Evolutionary conservation across 2,329 filamentous ascomycete species (phyloP).

Genomic region (Colletotrichum lindemuthianum): DNA sequence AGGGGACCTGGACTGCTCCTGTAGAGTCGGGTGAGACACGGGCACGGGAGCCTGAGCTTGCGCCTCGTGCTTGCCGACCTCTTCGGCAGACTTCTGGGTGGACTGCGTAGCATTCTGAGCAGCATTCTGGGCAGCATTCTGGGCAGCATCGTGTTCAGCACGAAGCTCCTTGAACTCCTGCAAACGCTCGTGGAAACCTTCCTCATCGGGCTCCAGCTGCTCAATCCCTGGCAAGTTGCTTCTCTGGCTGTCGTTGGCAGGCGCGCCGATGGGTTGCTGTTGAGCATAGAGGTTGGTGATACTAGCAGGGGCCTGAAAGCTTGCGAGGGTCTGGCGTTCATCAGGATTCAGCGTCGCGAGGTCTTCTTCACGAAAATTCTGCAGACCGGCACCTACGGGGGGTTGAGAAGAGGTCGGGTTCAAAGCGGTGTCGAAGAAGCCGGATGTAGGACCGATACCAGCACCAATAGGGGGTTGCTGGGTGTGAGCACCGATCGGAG

Average conservation of each 20-base stretch:
- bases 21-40: conserved; percentile 12
- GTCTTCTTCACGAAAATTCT: conserved; percentile 77
- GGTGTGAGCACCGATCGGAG: conserved; percentile 72
- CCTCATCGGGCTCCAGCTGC: conserved; percentile 62
- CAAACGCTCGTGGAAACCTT: conserved; percentile 76
- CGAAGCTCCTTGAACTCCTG: conserved; percentile 85
- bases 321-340: conserved; percentile 64
- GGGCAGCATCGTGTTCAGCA: conserved; percentile 73
- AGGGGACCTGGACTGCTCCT: conserved; percentile 33
- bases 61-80: conserved; percentile 32
- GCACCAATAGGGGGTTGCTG: conserved; percentile 57
- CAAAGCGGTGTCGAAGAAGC: conserved; percentile 75
- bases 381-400: conserved; percentile 47
- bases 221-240: conserved; percentile 60
- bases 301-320: conserved; percentile 46
- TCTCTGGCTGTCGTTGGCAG: conserved; percentile 52
- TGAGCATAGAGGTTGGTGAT: conserved; percentile 39
- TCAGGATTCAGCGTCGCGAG: conserved; percentile 69
- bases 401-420: conserved; percentile 51
- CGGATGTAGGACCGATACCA: conserved; percentile 67
- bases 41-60: conserved; percentile 18
- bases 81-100: conserved; percentile 34
- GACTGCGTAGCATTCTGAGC: conserved; percentile 54
- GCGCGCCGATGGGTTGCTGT: conserved; percentile 51
- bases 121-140: conserved; percentile 62